Conservation (phyloP, 352 stramenopile genomes). For the Phytopythium helicoides region DNA sequence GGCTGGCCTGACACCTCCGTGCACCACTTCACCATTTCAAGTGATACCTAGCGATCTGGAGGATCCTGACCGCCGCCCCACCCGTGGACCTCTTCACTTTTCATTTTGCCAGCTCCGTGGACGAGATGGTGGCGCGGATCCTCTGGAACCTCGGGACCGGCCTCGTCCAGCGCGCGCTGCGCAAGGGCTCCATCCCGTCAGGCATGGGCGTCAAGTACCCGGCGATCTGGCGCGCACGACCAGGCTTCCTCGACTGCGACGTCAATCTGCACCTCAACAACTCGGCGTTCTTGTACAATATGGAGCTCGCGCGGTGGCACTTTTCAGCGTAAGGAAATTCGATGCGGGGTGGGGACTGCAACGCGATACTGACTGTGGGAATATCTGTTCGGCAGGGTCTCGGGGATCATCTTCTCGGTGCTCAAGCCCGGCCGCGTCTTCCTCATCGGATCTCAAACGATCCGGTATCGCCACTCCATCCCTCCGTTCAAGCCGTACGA, state of each 20-base stretch:
- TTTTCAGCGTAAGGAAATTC: slow-evolving; percentile 43
- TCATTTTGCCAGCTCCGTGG: not conserved
- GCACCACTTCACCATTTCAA: no score
- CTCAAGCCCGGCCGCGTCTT: slow-evolving; percentile 52
- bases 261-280: slow-evolving; percentile 86
- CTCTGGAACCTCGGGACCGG: slow-evolving; percentile 69
- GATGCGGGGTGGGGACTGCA: no score
- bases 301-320: slow-evolving; percentile 84
- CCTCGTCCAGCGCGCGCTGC: slow-evolving; percentile 56
- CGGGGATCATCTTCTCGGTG: slow-evolving; percentile 45
- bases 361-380: no score
- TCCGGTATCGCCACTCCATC: slow-evolving; percentile 60
- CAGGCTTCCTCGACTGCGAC: slow-evolving; percentile 73
- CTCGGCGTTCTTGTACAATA: slow-evolving; percentile 73
- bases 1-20: no score
- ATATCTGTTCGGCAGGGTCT: slow-evolving; percentile 6
- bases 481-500: slow-evolving; percentile 53
- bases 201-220: slow-evolving; percentile 66
- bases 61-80: no score
- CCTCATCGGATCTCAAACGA: slow-evolving; percentile 52
- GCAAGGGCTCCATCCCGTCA: slow-evolving; percentile 43
- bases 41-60: no score
- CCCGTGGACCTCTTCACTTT: not conserved
- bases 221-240: slow-evolving; percentile 66
- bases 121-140: slow-evolving; percentile 60